phyloP scores from a whole-genome alignment of 441 rosid species.

The Gossypium gossypioides region DNA sequence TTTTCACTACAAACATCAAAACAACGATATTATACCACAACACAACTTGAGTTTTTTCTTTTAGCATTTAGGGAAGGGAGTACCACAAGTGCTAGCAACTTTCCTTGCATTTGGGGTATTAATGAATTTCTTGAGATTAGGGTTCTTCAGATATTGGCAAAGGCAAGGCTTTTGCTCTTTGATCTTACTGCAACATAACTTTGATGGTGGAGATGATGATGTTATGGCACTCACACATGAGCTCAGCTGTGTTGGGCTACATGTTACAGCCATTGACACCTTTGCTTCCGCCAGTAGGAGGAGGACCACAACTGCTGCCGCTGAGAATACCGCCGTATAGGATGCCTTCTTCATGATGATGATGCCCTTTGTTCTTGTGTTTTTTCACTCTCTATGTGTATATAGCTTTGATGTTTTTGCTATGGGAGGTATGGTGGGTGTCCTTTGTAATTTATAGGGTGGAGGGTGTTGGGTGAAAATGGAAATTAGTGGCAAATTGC shows the following conservation, averaged over 20 bases:
- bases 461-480: conserved; percentile 4
- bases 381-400: not conserved
- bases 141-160: conserved; percentile 69
- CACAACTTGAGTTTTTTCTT: not conserved
- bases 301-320: conserved; percentile 26
- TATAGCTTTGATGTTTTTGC: conserved; percentile 15
- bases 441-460: conserved; percentile 46
- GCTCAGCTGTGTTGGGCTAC: conserved; percentile 55
- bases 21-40: conserved; percentile 1
- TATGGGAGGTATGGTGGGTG: conserved; percentile 6
- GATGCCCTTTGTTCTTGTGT: no score
- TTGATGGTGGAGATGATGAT: conserved; percentile 48
- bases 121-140: conserved; percentile 44
- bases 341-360: conserved; percentile 24
- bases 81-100: conserved; percentile 56
- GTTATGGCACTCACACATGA: conserved; percentile 61
- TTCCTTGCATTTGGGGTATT: conserved; percentile 74
- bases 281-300: conserved; percentile 34
- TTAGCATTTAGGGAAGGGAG: conserved; percentile 60
- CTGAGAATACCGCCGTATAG: conserved; percentile 24
- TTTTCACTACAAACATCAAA: not conserved
- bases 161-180: conserved; percentile 83
- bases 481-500: not conserved
- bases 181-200: conserved; percentile 64
- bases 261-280: conserved; percentile 47